Evolutionary conservation across 2,329 filamentous ascomycete species (phyloP), one percentile per base, ranked within the genome.

Genomic region (Trichoderma oligosporum): DNA sequence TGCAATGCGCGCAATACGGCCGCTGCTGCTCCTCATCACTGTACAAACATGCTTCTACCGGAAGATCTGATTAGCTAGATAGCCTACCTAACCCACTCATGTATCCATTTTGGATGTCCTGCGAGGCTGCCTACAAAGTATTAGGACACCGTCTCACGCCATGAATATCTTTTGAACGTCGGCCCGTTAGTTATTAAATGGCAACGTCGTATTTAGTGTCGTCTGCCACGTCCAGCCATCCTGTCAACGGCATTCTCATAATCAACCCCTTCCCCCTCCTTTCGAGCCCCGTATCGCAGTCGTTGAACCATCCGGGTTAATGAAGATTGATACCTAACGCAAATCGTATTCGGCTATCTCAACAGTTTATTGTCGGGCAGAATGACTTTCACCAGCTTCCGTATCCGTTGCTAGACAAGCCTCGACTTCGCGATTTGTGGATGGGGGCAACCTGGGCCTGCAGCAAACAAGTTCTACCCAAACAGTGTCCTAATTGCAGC

Each of bases 1-100:
- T 48, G 53, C 35, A 48, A 56, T 55, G 52, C 52, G 52, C 52
- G 41, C 52, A 55, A 55, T 55, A 20, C 39, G 52, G 52, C 52
- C 52, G 52, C 41, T 39, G 52, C 52, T 14, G 52, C 52, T 55
- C 52, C 24, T 55, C 52, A 38, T 55, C 52, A 55, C 41, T 31
- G 52, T 27, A 44, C 31, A 36, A 20, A 29, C 52, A 38, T 55
- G 52, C 52, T 20, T 24, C 41, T 42, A 16, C 52, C 29, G 38
- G 52, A 39, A 12, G 14, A 38, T 29, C 52, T 55, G 52, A 55
- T 55, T 55, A 38, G 39, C 51, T 29, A 11, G 11, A 14, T 14
- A 22, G 38, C 18, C 14, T 20, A 2, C 14, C 12, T 7, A 4
- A 24, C 27, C 27, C 27, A 11, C 11, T 31, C 11, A 31, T 22